Percentiles rank a stretch among this genome's conserved stretches.
Conservation (phyloP, 176 grass and related monocot genomes). For the Oryza rufipogon region DNA sequence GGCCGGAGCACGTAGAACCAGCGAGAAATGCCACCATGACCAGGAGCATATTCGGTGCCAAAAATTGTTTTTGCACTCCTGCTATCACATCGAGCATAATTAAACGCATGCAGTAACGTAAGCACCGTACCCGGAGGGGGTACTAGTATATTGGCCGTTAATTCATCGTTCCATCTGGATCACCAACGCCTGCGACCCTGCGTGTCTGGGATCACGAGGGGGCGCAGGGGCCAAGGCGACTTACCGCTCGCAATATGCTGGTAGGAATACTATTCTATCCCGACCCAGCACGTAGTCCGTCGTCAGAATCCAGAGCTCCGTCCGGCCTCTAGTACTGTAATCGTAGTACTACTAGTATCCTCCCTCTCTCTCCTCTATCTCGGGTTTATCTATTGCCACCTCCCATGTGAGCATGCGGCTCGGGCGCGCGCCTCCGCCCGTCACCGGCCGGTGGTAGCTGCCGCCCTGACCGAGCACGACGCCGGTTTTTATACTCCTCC, state of each 20-base stretch:
- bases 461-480: conserved; percentile 43
- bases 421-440: not conserved
- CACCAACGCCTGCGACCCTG: conserved; percentile 32
- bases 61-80: not conserved
- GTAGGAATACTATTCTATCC: not conserved
- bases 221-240: conserved; percentile 45
- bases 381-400: conserved; percentile 47
- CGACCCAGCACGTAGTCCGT: not conserved
- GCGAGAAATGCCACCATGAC: not conserved
- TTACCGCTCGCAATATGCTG: conserved; percentile 17
- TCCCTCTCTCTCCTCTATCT: not conserved
- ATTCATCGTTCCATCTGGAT: conserved; percentile 62
- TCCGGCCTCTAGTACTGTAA: not conserved
- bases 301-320: not conserved
- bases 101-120: not conserved
- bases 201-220: conserved; percentile 80
- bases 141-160: conserved; percentile 19
- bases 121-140: conserved; percentile 19
- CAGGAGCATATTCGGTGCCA: conserved; percentile 21
- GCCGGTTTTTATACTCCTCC: conserved; percentile 43
- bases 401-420: conserved; percentile 44
- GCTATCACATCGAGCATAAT: not conserved
- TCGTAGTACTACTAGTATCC: no score
- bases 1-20: conserved; percentile 23
- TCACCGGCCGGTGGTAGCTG: conserved; percentile 47